Conservation (phyloP, 2,329 filamentous ascomycete genomes). For the Magnaporthiopsis rhizophila region DNA sequence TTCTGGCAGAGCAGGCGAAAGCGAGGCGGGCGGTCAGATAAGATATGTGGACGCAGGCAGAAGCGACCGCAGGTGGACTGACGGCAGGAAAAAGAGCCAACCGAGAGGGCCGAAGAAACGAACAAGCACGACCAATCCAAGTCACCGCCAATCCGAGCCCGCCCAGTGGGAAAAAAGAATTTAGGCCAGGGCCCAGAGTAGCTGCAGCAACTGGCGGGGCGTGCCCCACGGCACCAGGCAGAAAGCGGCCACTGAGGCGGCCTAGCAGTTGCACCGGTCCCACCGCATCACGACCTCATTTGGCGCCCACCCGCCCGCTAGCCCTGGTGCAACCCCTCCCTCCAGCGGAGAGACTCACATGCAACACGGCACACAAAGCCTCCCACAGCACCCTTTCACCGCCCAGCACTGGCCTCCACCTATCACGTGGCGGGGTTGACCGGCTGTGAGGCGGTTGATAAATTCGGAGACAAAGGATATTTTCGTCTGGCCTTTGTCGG, state of each 20-base stretch:
- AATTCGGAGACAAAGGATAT: not conserved
- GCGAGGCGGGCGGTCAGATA: no score
- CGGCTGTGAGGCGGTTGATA: not conserved
- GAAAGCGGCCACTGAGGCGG: not conserved
- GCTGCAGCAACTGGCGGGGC: slow-evolving; percentile 9
- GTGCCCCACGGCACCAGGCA: not conserved
- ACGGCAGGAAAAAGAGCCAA: not conserved
- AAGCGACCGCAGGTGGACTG: not conserved
- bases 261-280: not conserved
- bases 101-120: not conserved
- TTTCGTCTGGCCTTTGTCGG: not conserved
- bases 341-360: not conserved
- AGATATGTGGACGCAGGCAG: not conserved
- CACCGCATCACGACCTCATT: slow-evolving; percentile 1
- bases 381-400: not conserved
- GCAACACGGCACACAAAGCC: not conserved
- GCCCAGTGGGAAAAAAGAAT: slow-evolving; percentile 1
- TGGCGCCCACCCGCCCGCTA: not conserved
- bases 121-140: not conserved
- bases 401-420: not conserved
- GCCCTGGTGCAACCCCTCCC: not conserved
- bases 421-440: not conserved
- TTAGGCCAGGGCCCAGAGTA: not conserved
- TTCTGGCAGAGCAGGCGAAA: no score
- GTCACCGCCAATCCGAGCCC: not conserved